A percentile compares a stretch with the other conserved stretches of the same genome.
Evolutionary conservation across 345 rosid species (phyloP).

Genomic region (Melaleuca quinquenervia): DNA sequence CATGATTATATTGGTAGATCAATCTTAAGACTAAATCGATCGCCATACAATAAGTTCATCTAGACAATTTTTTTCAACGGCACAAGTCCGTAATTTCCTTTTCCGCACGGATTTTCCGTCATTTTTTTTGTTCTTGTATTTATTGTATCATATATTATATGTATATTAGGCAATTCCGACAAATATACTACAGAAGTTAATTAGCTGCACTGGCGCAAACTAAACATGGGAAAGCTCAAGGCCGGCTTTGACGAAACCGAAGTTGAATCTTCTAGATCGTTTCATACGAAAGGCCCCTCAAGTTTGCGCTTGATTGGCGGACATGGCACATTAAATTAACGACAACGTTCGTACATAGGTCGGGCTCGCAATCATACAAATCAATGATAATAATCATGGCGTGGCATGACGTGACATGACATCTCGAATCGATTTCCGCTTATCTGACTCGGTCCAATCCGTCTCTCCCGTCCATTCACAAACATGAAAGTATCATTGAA

Average conservation of each 20-base stretch:
- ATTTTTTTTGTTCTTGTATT: neutral
- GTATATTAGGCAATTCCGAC: neutral
- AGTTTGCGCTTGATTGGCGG: neutral
- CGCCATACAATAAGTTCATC: too few relatives aligned
- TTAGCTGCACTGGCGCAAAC: neutral
- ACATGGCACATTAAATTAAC: neutral
- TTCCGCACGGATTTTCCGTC: neutral
- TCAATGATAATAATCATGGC: neutral
- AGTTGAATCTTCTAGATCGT: neutral
- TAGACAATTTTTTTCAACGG: neutral
- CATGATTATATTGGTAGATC: rapidly evolving
- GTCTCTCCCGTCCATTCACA: neutral
- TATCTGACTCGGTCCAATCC: neutral
- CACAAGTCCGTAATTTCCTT: neutral
- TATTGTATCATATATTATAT: neutral
- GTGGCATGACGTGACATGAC: neutral
- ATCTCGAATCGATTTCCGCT: neutral
- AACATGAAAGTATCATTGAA: neutral
- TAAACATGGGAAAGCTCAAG: neutral
- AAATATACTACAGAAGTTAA: neutral
- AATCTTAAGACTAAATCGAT: neutral
- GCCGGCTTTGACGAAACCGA: neutral
- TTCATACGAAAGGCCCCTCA: neutral
- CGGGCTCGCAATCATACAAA: neutral
- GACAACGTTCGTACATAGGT: neutral